phyloP scores from a whole-genome alignment of 179 eudicot genomes.

The Spinacia oleracea region DNA sequence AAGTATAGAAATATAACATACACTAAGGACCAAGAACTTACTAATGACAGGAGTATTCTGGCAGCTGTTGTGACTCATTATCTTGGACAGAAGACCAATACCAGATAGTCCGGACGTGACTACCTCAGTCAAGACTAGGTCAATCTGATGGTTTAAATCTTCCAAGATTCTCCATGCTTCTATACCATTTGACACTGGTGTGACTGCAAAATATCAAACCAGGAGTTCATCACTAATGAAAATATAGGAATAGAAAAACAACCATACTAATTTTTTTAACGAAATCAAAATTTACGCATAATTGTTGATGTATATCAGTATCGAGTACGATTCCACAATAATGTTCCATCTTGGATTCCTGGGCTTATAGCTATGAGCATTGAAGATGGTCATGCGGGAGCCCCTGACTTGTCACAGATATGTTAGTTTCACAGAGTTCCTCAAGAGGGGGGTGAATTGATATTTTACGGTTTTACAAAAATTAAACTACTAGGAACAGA shows the following conservation, averaged over 20 bases:
- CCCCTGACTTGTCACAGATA: conserved; percentile 61
- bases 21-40: conserved; percentile 33
- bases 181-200: conserved; percentile 41
- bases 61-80: conserved; percentile 47
- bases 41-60: conserved; percentile 43
- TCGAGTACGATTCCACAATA: conserved; percentile 77
- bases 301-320: conserved; percentile 45
- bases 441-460: too few relatives aligned
- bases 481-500: too few relatives aligned
- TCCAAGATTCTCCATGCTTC: conserved; percentile 45
- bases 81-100: conserved; percentile 44
- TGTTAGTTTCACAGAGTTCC: too few relatives aligned
- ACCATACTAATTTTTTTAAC: neutral
- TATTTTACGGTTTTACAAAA: too few relatives aligned
- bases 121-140: conserved; percentile 44
- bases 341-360: conserved; percentile 73
- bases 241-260: neutral
- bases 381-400: conserved; percentile 78
- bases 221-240: neutral
- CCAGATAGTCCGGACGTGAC: conserved; percentile 48
- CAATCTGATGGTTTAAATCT: conserved; percentile 42
- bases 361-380: conserved; percentile 94
- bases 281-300: neutral
- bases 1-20: neutral
- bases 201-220: conserved; percentile 34